Percentiles rank a stretch among this genome's conserved stretches.
These are phyloP conservation scores for Zalerion maritima DNA, from an alignment of 495 filamentous ascomycete species.

Conservation along the genomic window DNA sequence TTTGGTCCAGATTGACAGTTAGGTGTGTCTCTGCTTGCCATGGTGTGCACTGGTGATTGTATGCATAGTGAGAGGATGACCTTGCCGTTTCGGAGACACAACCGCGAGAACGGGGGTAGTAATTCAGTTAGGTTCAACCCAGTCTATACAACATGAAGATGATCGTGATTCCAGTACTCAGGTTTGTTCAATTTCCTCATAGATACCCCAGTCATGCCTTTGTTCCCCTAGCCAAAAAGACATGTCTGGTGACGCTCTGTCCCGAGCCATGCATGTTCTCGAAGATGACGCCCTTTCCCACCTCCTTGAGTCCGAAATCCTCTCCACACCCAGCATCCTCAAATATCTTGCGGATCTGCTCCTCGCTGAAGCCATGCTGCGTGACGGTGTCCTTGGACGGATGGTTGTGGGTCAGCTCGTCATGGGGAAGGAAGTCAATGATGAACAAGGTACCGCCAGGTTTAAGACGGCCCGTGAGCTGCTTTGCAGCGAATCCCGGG, in stretches of 20 bases:
- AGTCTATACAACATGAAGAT: no score
- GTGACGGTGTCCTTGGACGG: slow-evolving; percentile 30
- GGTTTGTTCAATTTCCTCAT: no score
- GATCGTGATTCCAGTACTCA: no score
- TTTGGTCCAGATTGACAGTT: no score
- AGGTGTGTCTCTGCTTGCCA: no score
- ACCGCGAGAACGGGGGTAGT: no score
- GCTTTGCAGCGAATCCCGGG: slow-evolving; percentile 36
- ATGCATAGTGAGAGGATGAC: no score
- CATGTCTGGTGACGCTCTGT: slow-evolving; percentile 6
- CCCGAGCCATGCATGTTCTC: slow-evolving; percentile 3
- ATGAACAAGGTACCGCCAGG: slow-evolving; percentile 50
- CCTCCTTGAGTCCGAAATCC: slow-evolving; percentile 26
- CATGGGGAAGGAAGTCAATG: slow-evolving; percentile 44
- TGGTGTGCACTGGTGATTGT: no score
- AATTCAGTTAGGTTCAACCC: no score
- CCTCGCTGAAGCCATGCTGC: slow-evolving; percentile 42
- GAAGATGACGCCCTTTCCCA: slow-evolving; percentile 17
- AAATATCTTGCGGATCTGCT: slow-evolving; percentile 37
- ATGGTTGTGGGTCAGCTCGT: slow-evolving; percentile 15
- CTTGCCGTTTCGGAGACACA: no score
- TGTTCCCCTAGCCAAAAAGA: slow-evolving; percentile 19
- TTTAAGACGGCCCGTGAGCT: slow-evolving; percentile 44
- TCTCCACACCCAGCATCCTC: slow-evolving; percentile 31
- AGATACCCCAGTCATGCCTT: slow-evolving; percentile 9